Evolutionary conservation across 192 early-diverging fungal species (phyloP).

Genomic region (Coemansia sp.): DNA sequence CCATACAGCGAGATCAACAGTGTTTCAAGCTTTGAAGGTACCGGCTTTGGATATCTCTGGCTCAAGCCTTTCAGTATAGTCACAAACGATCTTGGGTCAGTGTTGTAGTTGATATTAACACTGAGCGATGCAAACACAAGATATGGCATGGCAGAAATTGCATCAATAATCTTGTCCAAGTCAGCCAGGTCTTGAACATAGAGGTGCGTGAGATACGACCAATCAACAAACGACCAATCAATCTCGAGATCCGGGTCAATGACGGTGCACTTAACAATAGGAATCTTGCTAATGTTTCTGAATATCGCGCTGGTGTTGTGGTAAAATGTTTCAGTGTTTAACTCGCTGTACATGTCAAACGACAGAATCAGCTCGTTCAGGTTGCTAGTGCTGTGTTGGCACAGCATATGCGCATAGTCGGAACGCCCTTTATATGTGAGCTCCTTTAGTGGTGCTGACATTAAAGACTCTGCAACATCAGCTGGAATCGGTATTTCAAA

Average conservation of each 20-base stretch:
- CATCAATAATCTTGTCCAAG: not conserved
- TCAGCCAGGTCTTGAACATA: not conserved
- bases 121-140: not conserved
- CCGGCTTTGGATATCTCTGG: not conserved
- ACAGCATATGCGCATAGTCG: not conserved
- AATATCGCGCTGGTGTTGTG: not conserved
- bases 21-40: not conserved
- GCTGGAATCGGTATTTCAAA: not conserved
- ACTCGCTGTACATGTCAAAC: not conserved
- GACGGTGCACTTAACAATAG: not conserved
- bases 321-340: not conserved
- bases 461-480: not conserved
- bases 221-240: not conserved
- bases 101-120: not conserved
- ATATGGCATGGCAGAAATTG: not conserved
- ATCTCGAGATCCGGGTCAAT: not conserved
- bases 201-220: not conserved
- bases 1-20: not conserved
- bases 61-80: not conserved
- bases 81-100: not conserved
- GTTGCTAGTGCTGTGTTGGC: not conserved
- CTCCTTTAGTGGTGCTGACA: not conserved
- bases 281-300: not conserved
- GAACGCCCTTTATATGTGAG: not conserved
- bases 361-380: not conserved